Base-by-base conservation (phyloP, 2,329 filamentous ascomycete species). In the Periconia digitata region DNA sequence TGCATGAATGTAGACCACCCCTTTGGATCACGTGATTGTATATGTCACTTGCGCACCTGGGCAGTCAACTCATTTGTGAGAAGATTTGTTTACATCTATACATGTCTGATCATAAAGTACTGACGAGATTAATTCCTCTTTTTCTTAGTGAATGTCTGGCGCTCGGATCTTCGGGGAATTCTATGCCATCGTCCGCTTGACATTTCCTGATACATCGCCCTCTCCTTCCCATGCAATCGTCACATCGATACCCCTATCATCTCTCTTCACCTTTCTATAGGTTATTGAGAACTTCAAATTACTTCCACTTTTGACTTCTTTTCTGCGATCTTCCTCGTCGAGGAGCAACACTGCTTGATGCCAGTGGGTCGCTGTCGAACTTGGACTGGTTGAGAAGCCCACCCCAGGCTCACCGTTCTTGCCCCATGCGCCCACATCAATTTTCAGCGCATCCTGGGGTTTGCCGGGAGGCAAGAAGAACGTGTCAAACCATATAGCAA, bases 401-500 rank as follows among this genome's bases (percentile, higher is more conserved):
- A 90, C 83, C 55, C 86, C 77, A 29, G 71, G 82, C 24, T 77
- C 74, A 62, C 63, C 78, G 75, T 61, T 58, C 54, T 81, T 79
- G 20, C 70, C 72, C 83, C 87, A 91, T 3, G 81, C 77, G 46
- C 84, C 76, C 0, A 85, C 83, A 43, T 83, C 82, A n/a, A 76
- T 76, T 51, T 53, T 49, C 34, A 58, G 57, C 27, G 63, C 53
- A 17, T 66, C 60, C 38, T 63, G 58, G 2, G 50, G 43, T 44
- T 60, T 60, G 22, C 55, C 54, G 0, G 81, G 80, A 8, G 85
- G 83, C 56, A 87, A 82, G 73, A 96, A 96, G 77, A 94, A 94
- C 20, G 87, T 92, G 69, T 97, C 92, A 67, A 96, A 96, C 90
- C 92, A 96, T 58, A 96, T 81, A 13, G 90, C 79, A 70, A 91